Evolutionary conservation across 495 filamentous ascomycete species (phyloP).

Genomic region (Xylaria venustula): DNA sequence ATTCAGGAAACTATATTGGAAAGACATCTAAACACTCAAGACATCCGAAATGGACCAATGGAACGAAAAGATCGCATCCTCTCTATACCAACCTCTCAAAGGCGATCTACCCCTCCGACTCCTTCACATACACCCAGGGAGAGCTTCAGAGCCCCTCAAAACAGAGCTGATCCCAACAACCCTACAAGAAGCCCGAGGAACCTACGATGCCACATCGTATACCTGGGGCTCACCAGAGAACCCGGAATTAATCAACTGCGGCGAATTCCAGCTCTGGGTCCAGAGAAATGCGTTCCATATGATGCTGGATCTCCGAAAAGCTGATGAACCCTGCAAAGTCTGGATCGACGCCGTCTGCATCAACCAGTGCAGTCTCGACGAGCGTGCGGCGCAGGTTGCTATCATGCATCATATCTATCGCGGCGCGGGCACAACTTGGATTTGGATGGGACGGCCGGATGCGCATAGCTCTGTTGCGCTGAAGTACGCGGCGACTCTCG

Average conservation of each 20-base stretch:
- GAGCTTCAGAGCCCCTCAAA: slow-evolving; percentile 3
- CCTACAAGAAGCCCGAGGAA: slow-evolving; percentile 5
- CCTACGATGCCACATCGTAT: slow-evolving; percentile 21
- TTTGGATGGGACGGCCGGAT: slow-evolving; percentile 19
- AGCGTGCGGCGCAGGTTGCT: slow-evolving; percentile 18
- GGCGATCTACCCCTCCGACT: slow-evolving; percentile 11
- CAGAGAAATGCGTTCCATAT: slow-evolving; percentile 22
- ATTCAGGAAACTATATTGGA: too few relatives aligned
- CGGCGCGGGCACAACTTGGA: slow-evolving; percentile 7
- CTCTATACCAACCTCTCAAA: slow-evolving; percentile 12
- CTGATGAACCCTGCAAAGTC: slow-evolving; percentile 12
- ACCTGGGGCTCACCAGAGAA: slow-evolving; percentile 19
- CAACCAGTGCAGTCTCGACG: slow-evolving; percentile 18
- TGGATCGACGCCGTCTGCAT: slow-evolving; percentile 25
- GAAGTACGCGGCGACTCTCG: slow-evolving; percentile 13
- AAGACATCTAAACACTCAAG: too few relatives aligned
- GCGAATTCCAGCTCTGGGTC: slow-evolving; percentile 4
- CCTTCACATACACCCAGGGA: slow-evolving; percentile 14
- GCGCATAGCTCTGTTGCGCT: slow-evolving; percentile 10
- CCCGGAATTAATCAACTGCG: slow-evolving; percentile 14
- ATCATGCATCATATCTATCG: slow-evolving; percentile 24
- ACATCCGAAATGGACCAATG: slow-evolving; percentile 23
- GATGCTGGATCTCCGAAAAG: slow-evolving; percentile 12
- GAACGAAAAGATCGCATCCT: slow-evolving; percentile 11
- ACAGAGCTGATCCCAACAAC: slow-evolving; percentile 17